phyloP scores from a whole-genome alignment of 2,329 filamentous ascomycete genomes.

The Nothophoma quercina region DNA sequence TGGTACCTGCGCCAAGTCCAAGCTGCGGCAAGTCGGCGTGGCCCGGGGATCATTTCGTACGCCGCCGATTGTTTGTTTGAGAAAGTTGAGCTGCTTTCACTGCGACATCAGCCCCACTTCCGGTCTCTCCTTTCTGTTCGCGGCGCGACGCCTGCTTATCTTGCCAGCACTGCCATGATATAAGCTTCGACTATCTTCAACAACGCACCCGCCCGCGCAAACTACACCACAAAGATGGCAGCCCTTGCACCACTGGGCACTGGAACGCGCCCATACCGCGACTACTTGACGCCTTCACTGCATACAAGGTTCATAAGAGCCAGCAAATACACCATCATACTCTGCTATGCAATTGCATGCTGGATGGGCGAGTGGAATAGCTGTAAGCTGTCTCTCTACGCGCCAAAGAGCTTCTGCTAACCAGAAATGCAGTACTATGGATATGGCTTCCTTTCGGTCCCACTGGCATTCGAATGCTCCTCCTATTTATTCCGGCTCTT shows the following conservation, averaged over 20 bases:
- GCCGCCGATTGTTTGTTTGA: slow-evolving; percentile 38
- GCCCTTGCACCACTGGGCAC: slow-evolving; percentile 27
- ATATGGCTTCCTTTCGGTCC: slow-evolving; percentile 83
- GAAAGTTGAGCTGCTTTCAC: slow-evolving; percentile 22
- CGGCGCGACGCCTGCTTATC: slow-evolving; percentile 16
- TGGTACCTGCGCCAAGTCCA: slow-evolving; percentile 20
- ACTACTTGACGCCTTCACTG: slow-evolving; percentile 87
- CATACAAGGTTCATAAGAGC: slow-evolving; percentile 87
- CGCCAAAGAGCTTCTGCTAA: slow-evolving; percentile 21
- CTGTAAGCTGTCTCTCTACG: slow-evolving; percentile 60
- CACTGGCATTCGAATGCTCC: slow-evolving; percentile 74
- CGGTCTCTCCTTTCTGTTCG: slow-evolving; percentile 13
- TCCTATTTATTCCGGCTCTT: slow-evolving; percentile 79
- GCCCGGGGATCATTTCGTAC: slow-evolving; percentile 22
- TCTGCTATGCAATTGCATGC: slow-evolving; percentile 78
- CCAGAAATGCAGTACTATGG: slow-evolving; percentile 72
- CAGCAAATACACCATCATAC: slow-evolving; percentile 70
- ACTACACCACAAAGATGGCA: slow-evolving; percentile 40
- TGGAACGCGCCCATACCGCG: slow-evolving; percentile 76
- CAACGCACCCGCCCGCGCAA: not conserved
- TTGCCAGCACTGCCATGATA: slow-evolving; percentile 30
- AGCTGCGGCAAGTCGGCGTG: slow-evolving; percentile 23
- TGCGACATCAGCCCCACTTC: slow-evolving; percentile 13
- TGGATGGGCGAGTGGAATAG: slow-evolving; percentile 70
- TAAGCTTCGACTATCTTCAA: slow-evolving; percentile 16